A percentile compares a stretch with the other conserved stretches of the same genome.
Conservation (phyloP, 805 yeast genomes). For the Saccharomyces kudriavzevii region DNA sequence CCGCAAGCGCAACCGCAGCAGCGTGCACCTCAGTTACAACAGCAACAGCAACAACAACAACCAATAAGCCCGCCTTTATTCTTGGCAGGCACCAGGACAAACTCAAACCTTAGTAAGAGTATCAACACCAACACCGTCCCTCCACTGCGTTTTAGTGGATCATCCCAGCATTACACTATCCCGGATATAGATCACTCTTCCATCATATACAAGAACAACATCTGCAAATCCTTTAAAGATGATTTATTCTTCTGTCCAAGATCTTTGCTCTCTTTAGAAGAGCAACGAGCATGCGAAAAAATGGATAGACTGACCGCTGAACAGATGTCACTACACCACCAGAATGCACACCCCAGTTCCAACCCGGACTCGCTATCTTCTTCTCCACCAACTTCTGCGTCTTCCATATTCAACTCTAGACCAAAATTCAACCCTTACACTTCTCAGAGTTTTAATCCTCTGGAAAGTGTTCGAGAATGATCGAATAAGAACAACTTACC, state of each 20-base stretch:
- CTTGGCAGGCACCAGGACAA: not conserved
- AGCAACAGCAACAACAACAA: not conserved
- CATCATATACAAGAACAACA: slow-evolving; percentile 20
- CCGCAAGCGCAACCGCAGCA: not conserved
- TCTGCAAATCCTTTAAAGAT: slow-evolving; percentile 28
- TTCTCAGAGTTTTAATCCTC: slow-evolving; percentile 53
- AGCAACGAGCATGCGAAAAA: slow-evolving; percentile 21
- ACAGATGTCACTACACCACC: not conserved
- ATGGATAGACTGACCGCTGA: slow-evolving; percentile 13
- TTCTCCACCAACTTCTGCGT: not conserved
- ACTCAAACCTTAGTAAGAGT: not conserved
- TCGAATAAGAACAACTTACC: not conserved
- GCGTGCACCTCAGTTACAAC: not conserved
- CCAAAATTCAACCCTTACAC: slow-evolving; percentile 57
- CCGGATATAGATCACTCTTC: not conserved
- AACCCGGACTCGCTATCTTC: not conserved
- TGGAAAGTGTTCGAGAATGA: not conserved
- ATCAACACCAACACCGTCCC: not conserved
- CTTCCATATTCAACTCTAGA: not conserved
- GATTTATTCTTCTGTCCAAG: slow-evolving; percentile 29
- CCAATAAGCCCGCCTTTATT: not conserved
- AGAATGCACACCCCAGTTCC: not conserved
- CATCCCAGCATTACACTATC: not conserved
- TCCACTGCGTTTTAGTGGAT: not conserved
- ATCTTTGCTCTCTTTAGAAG: slow-evolving; percentile 21